Base-by-base conservation (phyloP, 2,329 filamentous ascomycete species). In the Apiospora malaysiana region DNA sequence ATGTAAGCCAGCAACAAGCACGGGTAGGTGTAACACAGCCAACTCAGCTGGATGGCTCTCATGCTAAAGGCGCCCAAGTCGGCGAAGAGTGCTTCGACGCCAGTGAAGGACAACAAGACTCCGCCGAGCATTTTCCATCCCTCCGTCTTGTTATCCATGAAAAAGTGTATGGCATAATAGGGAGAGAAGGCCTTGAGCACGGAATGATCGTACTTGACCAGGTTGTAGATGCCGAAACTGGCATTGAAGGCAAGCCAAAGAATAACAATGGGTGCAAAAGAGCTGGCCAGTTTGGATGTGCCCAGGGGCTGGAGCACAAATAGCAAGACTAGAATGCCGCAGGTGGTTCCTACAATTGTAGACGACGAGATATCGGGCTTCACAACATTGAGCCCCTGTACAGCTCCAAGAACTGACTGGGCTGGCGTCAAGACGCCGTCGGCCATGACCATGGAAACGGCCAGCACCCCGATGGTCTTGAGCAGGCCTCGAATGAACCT, bases 71-170 rank as follows among this genome's bases (percentile, higher is more conserved):
- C 93, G 45, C 92, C 93, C 8, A 95, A 84, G 75, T 95, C 92
- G 4, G 93, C 92, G 77, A 94, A 95, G 0, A 95, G 84, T 1
- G 92, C 92, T 78, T 94, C 93, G n/a, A 93, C 91, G 23, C 91
- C 92, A 1, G 93, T 94, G 76, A 95, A 94, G 2, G 90, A 88
- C 12, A 95, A 86, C 2, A 95, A 80, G 25, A 94, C 88, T 5
- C 93, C 92, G n/a, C 90, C 91, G 1, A 93, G 84, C 71, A 86
- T 88, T 71, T 83, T 84, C 91, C 91, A 93, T 0, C 89, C 91
- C 6, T 87, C 83, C 4, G 86, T 83, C 69, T 85, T 85, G 75
- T 91, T 89, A 18, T 88, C 84, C 25, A 87, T 79, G 49, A 93
- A 84, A 77, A 90, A 93, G 4, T 83, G 78, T 70, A 91, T 88